These are phyloP conservation scores for Aspergillus japonicus DNA, from an alignment of 2,329 filamentous ascomycete genomes.

Conservation along the genomic window DNA sequence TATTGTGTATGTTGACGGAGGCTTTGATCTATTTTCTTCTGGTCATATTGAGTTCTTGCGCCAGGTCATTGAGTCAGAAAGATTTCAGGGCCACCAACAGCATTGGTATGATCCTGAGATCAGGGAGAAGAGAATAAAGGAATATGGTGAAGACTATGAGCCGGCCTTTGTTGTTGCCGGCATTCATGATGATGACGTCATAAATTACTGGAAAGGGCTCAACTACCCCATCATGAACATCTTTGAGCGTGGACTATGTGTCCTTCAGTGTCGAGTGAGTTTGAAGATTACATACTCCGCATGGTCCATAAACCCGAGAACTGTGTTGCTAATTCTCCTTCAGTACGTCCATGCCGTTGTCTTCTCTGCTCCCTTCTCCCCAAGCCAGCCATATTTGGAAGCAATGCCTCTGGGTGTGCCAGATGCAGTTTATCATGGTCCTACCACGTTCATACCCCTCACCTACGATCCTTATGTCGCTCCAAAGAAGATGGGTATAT, in stretches of 20 bases:
- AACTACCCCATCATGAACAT: slow-evolving; percentile 99
- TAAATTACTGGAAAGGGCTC: slow-evolving; percentile 94
- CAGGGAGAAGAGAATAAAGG: slow-evolving; percentile 60
- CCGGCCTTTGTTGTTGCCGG: slow-evolving; percentile 89
- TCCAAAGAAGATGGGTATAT: slow-evolving; percentile 80
- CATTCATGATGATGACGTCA: slow-evolving; percentile 90
- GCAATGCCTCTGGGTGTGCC: slow-evolving; percentile 72
- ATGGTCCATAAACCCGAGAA: neutral
- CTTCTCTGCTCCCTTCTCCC: slow-evolving; percentile 86
- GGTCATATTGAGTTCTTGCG: slow-evolving; percentile 95
- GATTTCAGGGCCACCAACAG: slow-evolving; percentile 62
- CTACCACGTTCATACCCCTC: slow-evolving; percentile 79
- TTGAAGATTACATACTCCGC: neutral
- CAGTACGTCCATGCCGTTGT: slow-evolving; percentile 85
- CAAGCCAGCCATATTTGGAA: slow-evolving; percentile 74
- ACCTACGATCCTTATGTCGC: slow-evolving; percentile 79
- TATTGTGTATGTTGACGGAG: slow-evolving; percentile 92
- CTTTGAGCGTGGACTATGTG: slow-evolving; percentile 91
- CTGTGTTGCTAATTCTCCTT: slow-evolving; percentile 9
- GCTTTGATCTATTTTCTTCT: slow-evolving; percentile 94
- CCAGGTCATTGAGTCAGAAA: slow-evolving; percentile 71
- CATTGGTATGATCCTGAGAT: slow-evolving; percentile 74
- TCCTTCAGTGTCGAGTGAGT: slow-evolving; percentile 85
- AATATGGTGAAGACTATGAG: slow-evolving; percentile 69
- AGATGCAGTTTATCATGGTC: slow-evolving; percentile 89